These are phyloP conservation scores for Mycosphaerella sp. DNA, from an alignment of 2,329 filamentous ascomycete genomes.

Conservation along the genomic window DNA sequence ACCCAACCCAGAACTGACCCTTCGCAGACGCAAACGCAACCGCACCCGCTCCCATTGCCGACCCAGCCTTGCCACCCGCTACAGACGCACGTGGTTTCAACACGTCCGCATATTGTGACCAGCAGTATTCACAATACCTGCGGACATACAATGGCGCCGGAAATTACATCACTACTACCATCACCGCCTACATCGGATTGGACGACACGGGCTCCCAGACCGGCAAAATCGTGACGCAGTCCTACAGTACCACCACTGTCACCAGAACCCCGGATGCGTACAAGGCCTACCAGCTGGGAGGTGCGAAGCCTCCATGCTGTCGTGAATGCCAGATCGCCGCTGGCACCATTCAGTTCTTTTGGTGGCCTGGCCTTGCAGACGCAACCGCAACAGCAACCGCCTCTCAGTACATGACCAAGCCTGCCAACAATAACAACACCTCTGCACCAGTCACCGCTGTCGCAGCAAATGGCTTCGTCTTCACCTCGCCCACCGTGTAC, in stretches of 20 bases:
- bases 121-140: constrained; percentile 2
- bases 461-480: constrained; percentile 6
- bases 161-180: constrained; percentile 2
- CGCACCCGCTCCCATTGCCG: not conserved
- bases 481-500: constrained; percentile 12
- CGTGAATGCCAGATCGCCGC: constrained; percentile 7
- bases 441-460: not conserved
- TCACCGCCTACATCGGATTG: constrained; percentile 11
- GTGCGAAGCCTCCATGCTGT: constrained; percentile 12
- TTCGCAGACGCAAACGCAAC: not conserved
- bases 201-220: constrained; percentile 9
- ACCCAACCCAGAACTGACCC: not conserved
- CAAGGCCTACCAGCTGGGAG: constrained; percentile 7
- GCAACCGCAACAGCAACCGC: not conserved
- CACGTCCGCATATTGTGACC: constrained; percentile 6
- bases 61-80: not conserved
- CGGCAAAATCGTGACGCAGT: constrained; percentile 7
- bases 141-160: constrained; percentile 4
- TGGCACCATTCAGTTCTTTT: constrained; percentile 13
- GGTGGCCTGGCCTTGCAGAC: constrained; percentile 12
- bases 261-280: constrained; percentile 6
- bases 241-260: constrained; percentile 10
- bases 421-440: not conserved
- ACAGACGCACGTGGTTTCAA: constrained; percentile 4
- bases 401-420: not conserved